Base-by-base conservation (phyloP, 352 stramenopile species). In the Pythium brassicae region DNA sequence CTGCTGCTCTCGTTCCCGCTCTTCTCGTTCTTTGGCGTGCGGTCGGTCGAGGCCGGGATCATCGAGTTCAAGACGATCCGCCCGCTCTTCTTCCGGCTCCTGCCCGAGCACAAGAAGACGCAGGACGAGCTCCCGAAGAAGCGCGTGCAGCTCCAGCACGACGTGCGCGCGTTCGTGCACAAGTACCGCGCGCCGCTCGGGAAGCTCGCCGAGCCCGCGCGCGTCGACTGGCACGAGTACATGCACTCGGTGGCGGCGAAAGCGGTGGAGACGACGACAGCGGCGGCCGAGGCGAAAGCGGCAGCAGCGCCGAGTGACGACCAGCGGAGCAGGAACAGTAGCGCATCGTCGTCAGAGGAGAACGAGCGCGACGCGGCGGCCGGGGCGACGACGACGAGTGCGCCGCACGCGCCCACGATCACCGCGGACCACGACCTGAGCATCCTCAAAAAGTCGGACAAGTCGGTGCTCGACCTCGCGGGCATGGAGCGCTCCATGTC, bases 1-100 rank as follows among this genome's bases (percentile, higher is more conserved):
- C 55, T 93, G 22, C 71, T 92, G 54, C 62, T 87, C 15, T 93
- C 83, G 47, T 92, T 93, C 68, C 85, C 85, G 53, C 66, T 95
- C 10, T 95, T 95, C 54, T 95, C 85, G 10, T 93, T 92, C 64
- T 95, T 95, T 55, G 85, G 85, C 39, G 81, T 94, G 53, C 85
- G 85, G 23, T 93, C 83, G 12, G 85, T 92, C 25, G 85, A 94
- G 63, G 85, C 83, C 29, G 85, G 85, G 40, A 94, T 93, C 65
- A 94, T 94, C 51, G 85, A 92, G 62, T 62, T 94, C 55, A 94
- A 92, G 72, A 94, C 84, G 5, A 66, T 94, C 8, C 79, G 79
- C 14, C 84, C 84, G 47, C 63, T 94, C 1, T 92, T 92, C 59
- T 91, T 92, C 60, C 84, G 84, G 32, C 54, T 94, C 32, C 57